Evolutionary conservation across 805 yeast genomes (phyloP), one percentile per base, ranked within the genome.

Genomic region (Nakazawaea sp.): DNA sequence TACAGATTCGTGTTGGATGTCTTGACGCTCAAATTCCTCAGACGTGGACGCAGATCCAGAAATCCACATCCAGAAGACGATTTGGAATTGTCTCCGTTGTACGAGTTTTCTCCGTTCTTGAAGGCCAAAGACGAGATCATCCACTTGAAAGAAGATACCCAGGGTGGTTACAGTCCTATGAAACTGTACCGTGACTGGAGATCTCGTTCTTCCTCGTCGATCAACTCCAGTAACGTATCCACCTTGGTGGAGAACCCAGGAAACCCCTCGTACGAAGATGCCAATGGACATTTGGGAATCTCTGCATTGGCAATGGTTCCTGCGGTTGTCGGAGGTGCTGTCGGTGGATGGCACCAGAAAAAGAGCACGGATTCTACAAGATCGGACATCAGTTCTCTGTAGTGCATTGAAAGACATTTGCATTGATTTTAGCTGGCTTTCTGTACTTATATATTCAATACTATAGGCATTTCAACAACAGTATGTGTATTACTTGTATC

Each of bases 271-370:
- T 26, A n/a, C 15, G 40, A 36, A 11, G 33, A 32, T 4, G 23
- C 26, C 8, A 21, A 37, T 27, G 40, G 33, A 10, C 16, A 29
- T 18, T 30, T 27, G 3, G 35, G 30, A 4, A 51, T 68, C 16
- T 61, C 66, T 17, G 71, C 72, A 2, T 48, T 68, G 38, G 61
- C 72, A 1, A 66, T 72, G 70, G 74, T 72, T 4, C 78, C 78
- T 1, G 65, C 73, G 13, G 61, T 70, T 37, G 75, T 72, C 9
- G 75, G 76, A 20, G 78, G 78, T 26, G 78, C 78, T 4, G 66
- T 72, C 30, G 78, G 75, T 12, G 78, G 78, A 5, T 67, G 72
- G 72, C 56, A 41, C 18, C 18, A 28, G 12, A 6, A 6, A n/a
- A n/a, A n/a, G n/a, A n/a, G n/a, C n/a, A n/a, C n/a, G n/a, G n/a